Conservation (phyloP, 1,284 basidiomycete genomes). For the Ustilago crameri region DNA sequence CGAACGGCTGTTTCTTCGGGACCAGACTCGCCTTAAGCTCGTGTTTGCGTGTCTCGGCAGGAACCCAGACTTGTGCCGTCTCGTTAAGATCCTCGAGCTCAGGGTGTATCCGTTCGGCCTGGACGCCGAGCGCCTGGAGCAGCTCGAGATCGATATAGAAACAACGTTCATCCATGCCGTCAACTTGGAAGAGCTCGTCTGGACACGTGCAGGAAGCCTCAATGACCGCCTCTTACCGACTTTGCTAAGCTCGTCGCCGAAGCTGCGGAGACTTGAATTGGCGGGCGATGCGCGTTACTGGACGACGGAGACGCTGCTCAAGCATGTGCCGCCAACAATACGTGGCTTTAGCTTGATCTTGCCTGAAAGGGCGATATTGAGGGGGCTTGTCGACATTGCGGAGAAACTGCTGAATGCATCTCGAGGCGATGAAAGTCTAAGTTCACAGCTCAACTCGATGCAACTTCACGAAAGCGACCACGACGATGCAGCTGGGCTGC, state of each 20-base stretch:
- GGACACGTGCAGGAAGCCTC: constrained; percentile 65
- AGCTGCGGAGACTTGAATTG: constrained; percentile 53
- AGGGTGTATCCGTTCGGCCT: constrained; percentile 64
- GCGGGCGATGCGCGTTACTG: constrained; percentile 59
- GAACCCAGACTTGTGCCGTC: constrained; percentile 40
- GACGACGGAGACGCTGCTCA: constrained; percentile 47
- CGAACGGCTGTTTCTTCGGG: constrained; percentile 60
- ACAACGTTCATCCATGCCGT: constrained; percentile 34
- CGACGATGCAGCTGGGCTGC: constrained; percentile 15
- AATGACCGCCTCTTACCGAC: constrained; percentile 55
- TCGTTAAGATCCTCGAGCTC: constrained; percentile 56
- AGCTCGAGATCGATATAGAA: constrained; percentile 54
- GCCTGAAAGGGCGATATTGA: constrained; percentile 36
- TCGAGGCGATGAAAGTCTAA: not conserved
- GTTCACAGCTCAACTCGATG: constrained; percentile 5
- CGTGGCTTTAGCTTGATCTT: constrained; percentile 40
- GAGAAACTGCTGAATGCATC: constrained; percentile 18
- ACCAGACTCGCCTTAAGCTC: constrained; percentile 55
- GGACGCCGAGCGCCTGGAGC: constrained; percentile 58
- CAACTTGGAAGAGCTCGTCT: constrained; percentile 53
- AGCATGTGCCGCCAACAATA: constrained; percentile 30
- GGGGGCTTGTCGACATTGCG: constrained; percentile 38
- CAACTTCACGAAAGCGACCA: constrained; percentile 1
- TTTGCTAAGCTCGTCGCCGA: constrained; percentile 29
- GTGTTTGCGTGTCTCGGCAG: constrained; percentile 54